Conservation (phyloP, 306 rosid genomes). For the Astragalus glycyphyllos region DNA sequence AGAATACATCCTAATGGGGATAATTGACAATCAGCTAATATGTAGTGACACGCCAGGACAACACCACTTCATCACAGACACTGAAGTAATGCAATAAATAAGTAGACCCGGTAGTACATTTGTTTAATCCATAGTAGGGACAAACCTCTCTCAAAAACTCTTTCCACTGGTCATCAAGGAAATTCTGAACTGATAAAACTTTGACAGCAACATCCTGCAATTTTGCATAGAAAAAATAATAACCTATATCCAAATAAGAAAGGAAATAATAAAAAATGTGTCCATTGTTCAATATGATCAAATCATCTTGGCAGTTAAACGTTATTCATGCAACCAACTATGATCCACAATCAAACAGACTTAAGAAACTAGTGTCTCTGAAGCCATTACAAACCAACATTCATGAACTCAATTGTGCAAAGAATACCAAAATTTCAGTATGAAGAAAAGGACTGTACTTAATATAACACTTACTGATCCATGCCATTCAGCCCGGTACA, state of each 20-base stretch:
- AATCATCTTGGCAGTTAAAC: not conserved
- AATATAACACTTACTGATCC: conserved; percentile 75
- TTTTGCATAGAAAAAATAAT: conserved; percentile 3
- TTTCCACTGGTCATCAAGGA: conserved; percentile 81
- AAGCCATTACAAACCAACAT: conserved; percentile 14
- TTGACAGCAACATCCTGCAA: conserved; percentile 97
- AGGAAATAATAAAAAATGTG: not conserved
- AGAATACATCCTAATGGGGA: not conserved
- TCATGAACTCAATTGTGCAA: conserved; percentile 8
- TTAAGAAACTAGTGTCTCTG: not conserved
- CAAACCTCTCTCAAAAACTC: conserved; percentile 92
- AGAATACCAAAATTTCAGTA: conserved; percentile 15
- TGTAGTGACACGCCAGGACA: conserved; percentile 5
- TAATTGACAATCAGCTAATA: not conserved
- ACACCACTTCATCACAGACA: not conserved
- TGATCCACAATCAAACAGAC: not conserved
- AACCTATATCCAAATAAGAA: conserved; percentile 7
- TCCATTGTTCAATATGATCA: conserved; percentile 1
- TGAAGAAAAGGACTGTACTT: not conserved
- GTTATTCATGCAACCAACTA: not conserved
- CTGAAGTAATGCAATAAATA: conserved; percentile 16
- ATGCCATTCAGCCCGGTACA: conserved; percentile 95
- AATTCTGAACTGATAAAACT: conserved; percentile 83
- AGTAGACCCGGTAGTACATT: not conserved
- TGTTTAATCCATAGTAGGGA: conserved; percentile 13